Percentiles rank a stretch among this genome's conserved stretches.
phyloP scores from a whole-genome alignment of 2,329 filamentous ascomycete genomes.

The Periconia sp. region DNA sequence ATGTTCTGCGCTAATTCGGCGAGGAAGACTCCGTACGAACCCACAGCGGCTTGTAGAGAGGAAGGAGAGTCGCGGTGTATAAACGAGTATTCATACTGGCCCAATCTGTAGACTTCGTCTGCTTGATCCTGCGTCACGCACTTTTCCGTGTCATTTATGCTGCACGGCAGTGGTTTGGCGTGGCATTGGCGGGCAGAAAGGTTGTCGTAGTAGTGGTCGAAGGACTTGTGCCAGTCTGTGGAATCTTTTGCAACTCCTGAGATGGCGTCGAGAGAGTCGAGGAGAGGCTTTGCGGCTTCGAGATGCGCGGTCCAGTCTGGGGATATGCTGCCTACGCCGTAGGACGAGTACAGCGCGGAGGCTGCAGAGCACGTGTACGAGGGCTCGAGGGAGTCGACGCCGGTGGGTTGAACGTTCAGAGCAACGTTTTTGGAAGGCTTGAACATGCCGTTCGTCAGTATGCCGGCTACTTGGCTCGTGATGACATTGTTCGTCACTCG shows the following conservation, averaged over 20 bases:
- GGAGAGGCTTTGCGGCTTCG: constrained; percentile 61
- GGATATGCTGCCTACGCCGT: constrained; percentile 51
- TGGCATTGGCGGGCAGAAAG: constrained; percentile 81
- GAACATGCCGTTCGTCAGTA: constrained; percentile 73
- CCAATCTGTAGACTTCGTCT: constrained; percentile 74
- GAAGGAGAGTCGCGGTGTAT: constrained; percentile 72
- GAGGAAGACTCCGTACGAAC: constrained; percentile 74
- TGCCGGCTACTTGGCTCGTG: constrained; percentile 79
- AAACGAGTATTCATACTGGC: constrained; percentile 81
- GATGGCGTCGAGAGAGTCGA: constrained; percentile 67
- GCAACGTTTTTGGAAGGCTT: constrained; percentile 30
- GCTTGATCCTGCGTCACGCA: constrained; percentile 70
- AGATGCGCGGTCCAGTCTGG: constrained; percentile 70
- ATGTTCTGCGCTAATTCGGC: constrained; percentile 74
- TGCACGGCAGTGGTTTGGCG: constrained; percentile 73
- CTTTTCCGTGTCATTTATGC: constrained; percentile 53
- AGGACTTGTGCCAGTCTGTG: constrained; percentile 70
- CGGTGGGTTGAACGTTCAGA: constrained; percentile 57
- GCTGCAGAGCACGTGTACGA: constrained; percentile 69
- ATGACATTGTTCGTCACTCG: constrained; percentile 84
- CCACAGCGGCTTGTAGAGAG: constrained; percentile 67
- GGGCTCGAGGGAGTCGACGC: constrained; percentile 76
- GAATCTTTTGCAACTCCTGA: constrained; percentile 67
- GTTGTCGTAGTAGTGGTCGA: constrained; percentile 88
- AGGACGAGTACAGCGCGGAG: constrained; percentile 49